Conservation (phyloP, 2,329 filamentous ascomycete genomes). For the Aspergillus hortae region DNA sequence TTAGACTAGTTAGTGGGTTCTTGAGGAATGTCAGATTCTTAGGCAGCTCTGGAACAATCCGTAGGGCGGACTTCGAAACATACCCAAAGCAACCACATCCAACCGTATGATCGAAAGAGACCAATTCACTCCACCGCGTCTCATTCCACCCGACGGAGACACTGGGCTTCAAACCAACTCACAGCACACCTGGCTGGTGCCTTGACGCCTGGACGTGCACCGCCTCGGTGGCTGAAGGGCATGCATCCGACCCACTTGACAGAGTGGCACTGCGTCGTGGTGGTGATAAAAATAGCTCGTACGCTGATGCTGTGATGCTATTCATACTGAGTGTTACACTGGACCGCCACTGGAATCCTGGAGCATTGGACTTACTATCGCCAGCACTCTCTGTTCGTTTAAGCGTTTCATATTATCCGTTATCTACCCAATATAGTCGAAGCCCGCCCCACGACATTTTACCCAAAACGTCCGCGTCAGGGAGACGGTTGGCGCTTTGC, state of each 20-base stretch:
- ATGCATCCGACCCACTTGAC: conserved; percentile 10
- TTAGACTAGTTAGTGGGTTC: background rate
- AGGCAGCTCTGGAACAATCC: background rate
- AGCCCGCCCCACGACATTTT: conserved; percentile 40
- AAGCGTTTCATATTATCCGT: background rate
- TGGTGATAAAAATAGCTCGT: background rate
- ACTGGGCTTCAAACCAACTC: background rate
- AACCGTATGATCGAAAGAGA: background rate
- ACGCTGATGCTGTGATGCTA: too few species aligned
- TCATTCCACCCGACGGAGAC: conserved; percentile 1
- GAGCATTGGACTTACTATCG: too few species aligned
- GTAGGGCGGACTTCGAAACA: background rate
- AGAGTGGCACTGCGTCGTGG: background rate
- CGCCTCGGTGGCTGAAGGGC: conserved; percentile 21
- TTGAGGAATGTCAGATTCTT: background rate
- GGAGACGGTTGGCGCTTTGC: conserved; percentile 33
- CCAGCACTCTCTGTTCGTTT: background rate
- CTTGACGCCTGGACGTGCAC: conserved; percentile 16
- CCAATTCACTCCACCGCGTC: background rate
- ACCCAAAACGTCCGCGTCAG: conserved; percentile 43
- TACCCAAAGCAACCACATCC: conserved; percentile 1
- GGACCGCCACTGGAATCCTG: too few species aligned
- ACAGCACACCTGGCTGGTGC: background rate
- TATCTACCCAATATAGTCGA: conserved; percentile 35
- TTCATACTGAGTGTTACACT: too few species aligned